phyloP scores from a whole-genome alignment of 2,329 filamentous ascomycete genomes.

The Microsporum canis region DNA sequence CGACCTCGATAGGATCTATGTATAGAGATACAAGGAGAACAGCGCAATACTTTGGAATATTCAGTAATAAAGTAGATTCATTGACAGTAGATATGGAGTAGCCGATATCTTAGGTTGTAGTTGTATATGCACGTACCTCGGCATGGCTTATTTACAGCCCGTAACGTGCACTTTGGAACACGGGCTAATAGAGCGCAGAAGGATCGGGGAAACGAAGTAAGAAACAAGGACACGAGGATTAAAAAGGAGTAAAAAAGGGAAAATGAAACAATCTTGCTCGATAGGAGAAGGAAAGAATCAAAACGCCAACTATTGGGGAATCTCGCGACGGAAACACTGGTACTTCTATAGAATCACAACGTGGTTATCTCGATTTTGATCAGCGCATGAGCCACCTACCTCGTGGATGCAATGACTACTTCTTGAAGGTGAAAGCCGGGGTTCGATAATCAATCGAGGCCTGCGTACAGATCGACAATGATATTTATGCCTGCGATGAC shows the following conservation, averaged over 20 bases:
- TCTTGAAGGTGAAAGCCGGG: not conserved
- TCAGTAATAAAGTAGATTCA: not conserved
- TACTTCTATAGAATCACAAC: not conserved
- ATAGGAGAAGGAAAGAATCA: not conserved
- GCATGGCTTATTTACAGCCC: not conserved
- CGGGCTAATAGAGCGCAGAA: not conserved
- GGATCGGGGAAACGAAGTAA: not conserved
- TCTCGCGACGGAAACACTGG: not conserved
- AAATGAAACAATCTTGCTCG: not conserved
- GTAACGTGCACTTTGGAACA: not conserved
- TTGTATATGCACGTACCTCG: not conserved
- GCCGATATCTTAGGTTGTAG: not conserved
- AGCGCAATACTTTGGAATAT: not conserved
- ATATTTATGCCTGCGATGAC: constrained; percentile 89
- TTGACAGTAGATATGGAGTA: not conserved
- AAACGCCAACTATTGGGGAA: not conserved
- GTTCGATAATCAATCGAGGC: constrained; percentile 38
- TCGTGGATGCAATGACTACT: not conserved
- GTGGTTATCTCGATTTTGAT: not conserved
- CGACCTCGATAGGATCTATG: no score
- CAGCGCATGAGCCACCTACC: not conserved
- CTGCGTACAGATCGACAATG: constrained; percentile 79
- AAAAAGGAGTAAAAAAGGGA: not conserved
- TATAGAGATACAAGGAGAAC: no score
- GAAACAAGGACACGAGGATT: not conserved